A percentile compares a stretch with the other conserved stretches of the same genome.
Conservation (phyloP, 345 rosid species). For the Adansonia digitata region DNA sequence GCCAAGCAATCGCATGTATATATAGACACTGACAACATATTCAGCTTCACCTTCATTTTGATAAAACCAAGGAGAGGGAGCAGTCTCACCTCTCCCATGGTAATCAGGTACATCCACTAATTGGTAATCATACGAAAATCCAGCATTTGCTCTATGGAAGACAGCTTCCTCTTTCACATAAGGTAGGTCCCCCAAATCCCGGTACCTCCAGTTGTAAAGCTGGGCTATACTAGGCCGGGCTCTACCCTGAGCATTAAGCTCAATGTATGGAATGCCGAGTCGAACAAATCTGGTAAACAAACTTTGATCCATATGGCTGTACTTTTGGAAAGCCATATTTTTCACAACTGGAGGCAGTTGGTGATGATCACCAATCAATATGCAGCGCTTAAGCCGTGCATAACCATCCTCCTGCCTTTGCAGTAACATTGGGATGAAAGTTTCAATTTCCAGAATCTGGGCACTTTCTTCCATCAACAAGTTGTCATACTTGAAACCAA, state of each 20-base stretch:
- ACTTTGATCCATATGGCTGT: constrained; percentile 99
- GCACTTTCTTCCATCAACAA: constrained; percentile 99
- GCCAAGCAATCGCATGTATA: constrained; percentile 92
- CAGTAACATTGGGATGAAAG: constrained; percentile 98
- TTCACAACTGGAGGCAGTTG: constrained; percentile 99
- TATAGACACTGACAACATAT: constrained; percentile 90
- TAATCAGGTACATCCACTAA: constrained; percentile 89
- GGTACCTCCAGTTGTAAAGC: constrained; percentile 97
- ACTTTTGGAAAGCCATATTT: constrained; percentile 99
- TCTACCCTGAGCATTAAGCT: constrained; percentile 99
- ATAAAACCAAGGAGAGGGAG: constrained; percentile 99
- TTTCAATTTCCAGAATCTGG: constrained; percentile 95
- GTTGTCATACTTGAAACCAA: constrained; percentile 98
- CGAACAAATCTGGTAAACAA: constrained; percentile 98
- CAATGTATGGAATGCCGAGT: constrained; percentile 92
- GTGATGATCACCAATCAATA: constrained; percentile 97
- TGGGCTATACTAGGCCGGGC: constrained; percentile 93
- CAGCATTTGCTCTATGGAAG: constrained; percentile 83
- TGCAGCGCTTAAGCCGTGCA: constrained; percentile 96
- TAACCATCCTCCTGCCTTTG: constrained; percentile 98
- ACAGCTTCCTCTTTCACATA: constrained; percentile 59
- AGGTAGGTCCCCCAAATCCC: constrained; percentile 93
- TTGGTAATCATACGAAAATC: constrained; percentile 90
- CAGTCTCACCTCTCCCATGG: constrained; percentile 82
- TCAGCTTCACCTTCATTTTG: constrained; percentile 99